phyloP scores from a whole-genome alignment of 305 asterid species.

The Fraxinus velutina region DNA sequence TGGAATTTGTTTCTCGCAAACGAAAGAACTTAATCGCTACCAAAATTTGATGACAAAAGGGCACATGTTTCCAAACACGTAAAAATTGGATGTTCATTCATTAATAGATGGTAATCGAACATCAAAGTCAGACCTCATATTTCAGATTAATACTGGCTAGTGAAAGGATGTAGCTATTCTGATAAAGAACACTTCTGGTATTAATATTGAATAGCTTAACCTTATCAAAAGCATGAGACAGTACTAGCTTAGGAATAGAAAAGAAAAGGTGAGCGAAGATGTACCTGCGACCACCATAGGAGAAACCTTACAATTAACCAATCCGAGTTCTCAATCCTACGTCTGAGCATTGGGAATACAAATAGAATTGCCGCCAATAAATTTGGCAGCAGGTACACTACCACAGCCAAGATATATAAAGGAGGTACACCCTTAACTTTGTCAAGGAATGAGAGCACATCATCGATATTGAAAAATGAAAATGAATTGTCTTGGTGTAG shows the following conservation, averaged over 20 bases:
- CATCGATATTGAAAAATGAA: slow-evolving; percentile 36
- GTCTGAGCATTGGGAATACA: slow-evolving; percentile 89
- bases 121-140: slow-evolving; percentile 13
- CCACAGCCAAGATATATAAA: slow-evolving; percentile 73
- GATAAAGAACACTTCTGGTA: background rate
- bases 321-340: slow-evolving; percentile 95
- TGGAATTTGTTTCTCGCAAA: slow-evolving; percentile 4
- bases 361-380: slow-evolving; percentile 63
- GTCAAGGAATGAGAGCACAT: slow-evolving; percentile 59
- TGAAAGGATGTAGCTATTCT: slow-evolving; percentile 19
- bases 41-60: background rate
- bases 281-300: slow-evolving; percentile 99
- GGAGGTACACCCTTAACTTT: slow-evolving; percentile 85
- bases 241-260: slow-evolving; percentile 16
- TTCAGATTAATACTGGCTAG: background rate
- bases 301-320: slow-evolving; percentile 86
- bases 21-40: background rate
- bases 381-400: slow-evolving; percentile 79
- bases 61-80: background rate
- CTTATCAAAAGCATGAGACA: slow-evolving; percentile 8
- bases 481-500: slow-evolving; percentile 50
- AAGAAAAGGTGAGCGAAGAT: slow-evolving; percentile 21
- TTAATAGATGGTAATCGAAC: background rate
- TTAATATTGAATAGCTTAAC: slow-evolving; percentile 7
- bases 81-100: background rate